These are phyloP conservation scores for Senecio squalidus DNA, from an alignment of 140 eudicot species.

Conservation along the genomic window DNA sequence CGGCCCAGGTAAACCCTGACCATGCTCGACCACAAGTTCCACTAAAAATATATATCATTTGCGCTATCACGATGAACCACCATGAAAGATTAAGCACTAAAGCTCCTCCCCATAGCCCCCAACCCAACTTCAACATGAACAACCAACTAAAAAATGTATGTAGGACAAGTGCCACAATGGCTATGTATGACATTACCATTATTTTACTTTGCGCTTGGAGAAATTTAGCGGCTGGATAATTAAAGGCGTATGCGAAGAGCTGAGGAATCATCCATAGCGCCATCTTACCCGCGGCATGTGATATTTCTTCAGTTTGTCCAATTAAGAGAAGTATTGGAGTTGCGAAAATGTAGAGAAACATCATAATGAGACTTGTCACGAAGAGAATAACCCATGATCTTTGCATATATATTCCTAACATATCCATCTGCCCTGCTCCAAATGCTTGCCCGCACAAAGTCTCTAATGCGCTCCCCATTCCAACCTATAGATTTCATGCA, in stretches of 20 bases:
- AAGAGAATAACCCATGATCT: constrained; percentile 64
- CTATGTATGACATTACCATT: constrained; percentile 59
- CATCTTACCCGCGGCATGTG: constrained; percentile 44
- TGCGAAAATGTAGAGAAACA: constrained; percentile 45
- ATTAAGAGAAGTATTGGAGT: constrained; percentile 40
- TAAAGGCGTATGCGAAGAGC: constrained; percentile 53
- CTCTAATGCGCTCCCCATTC: constrained; percentile 84
- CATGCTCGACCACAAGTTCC: constrained; percentile 76
- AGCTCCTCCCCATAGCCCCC: constrained; percentile 79
- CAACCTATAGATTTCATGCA: constrained; percentile 34
- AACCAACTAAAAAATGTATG: constrained; percentile 67
- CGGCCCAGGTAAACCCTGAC: constrained; percentile 66
- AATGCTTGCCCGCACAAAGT: constrained; percentile 78
- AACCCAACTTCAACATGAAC: constrained; percentile 46
- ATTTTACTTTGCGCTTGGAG: constrained; percentile 78
- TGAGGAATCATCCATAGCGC: constrained; percentile 70
- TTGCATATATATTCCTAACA: constrained; percentile 74
- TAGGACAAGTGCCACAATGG: constrained; percentile 38
- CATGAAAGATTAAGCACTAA: constrained; percentile 54
- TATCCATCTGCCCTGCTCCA: constrained; percentile 68
- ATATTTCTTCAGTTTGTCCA: constrained; percentile 49
- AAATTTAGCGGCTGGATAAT: constrained; percentile 58
- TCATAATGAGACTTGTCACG: constrained; percentile 35
- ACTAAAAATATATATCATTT: constrained; percentile 46
- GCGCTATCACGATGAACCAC: constrained; percentile 86